Percentiles rank a stretch among this genome's conserved stretches.
Conservation (phyloP, 345 rosid species). For the Eucalyptus decipiens region DNA sequence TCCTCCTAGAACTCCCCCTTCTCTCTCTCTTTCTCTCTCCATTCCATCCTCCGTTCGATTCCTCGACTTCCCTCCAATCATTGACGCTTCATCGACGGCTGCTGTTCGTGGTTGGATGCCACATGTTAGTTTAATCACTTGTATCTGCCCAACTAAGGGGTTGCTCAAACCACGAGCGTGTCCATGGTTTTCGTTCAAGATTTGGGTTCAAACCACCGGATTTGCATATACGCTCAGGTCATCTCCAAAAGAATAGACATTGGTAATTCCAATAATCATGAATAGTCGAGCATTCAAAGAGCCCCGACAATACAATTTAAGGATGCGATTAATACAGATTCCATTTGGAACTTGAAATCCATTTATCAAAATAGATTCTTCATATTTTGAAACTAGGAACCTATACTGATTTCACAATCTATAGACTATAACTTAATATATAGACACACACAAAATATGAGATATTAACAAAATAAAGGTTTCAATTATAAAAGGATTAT, state of each 20-base stretch:
- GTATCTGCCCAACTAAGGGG: neutral
- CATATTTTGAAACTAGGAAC: accelerated
- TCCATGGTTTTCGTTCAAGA: neutral
- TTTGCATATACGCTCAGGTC: neutral
- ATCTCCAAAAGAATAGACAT: neutral
- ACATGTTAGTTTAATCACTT: neutral
- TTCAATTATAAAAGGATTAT: no score
- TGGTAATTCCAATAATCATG: neutral
- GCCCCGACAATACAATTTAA: neutral
- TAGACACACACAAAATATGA: no score
- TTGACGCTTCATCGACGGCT: neutral
- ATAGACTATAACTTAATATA: no score
- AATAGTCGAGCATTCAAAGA: neutral
- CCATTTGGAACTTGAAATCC: no score
- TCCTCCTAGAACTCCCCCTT: neutral
- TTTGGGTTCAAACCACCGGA: neutral
- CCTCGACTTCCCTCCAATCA: neutral
- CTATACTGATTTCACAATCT: accelerated
- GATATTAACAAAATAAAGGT: accelerated
- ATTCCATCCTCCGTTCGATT: neutral
- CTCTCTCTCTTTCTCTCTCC: neutral
- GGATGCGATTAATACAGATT: no score
- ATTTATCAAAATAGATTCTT: accelerated
- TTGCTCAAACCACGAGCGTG: neutral
- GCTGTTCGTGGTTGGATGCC: neutral